Base-by-base conservation (phyloP, 495 filamentous ascomycete species). In the Choiromyces venosus region DNA sequence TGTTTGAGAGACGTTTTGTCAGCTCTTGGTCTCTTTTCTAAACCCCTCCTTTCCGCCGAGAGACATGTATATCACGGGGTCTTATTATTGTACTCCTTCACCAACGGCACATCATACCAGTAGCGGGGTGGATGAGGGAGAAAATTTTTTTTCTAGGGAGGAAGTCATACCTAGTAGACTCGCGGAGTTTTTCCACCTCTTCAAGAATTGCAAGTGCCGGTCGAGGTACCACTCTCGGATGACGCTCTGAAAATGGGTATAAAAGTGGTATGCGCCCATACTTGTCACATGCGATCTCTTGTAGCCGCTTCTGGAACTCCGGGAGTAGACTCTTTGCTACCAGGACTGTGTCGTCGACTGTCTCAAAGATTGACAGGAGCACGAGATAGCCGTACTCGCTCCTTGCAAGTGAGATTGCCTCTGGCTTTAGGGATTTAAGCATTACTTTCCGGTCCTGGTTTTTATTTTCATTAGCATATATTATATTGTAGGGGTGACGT, bases 281-380 rank as follows among this genome's bases (percentile, higher is more conserved):
- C 66, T 79, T 81, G 70, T 79, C 52, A 18, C 65, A 71, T 40
- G 80, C 74, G 3, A 81, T 74, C 56, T 73, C 65, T 6, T 75
- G 42, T 19, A 81, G 37, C 21, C 70, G 65, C n/a, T 73, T 46
- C 46, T 97, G 81, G 7, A 98, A 85, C 82, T 97, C 94, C 0
- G 91, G 83, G 76, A 97, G 90, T 73, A 98, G 89, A 35, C 90
- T 85, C 82, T 97, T 97, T 25, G 91, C 86, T n/a, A 89, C 90
- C 71, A 97, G 84, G 69, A 93, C 91, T 1, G 94, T 97, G 81
- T 99, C 96, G 76, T 99, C 96, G 69, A 97, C 89, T 37, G 96
- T 89, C 79, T 97, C 94, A 81, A 91, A 93, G 5, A 91, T 92
- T 1, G 93, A 85, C 37, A 98, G 84, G 21, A 98, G 86, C 68